phyloP scores from a whole-genome alignment of 1,284 basidiomycete species.

The Neolentinus lepideus region DNA sequence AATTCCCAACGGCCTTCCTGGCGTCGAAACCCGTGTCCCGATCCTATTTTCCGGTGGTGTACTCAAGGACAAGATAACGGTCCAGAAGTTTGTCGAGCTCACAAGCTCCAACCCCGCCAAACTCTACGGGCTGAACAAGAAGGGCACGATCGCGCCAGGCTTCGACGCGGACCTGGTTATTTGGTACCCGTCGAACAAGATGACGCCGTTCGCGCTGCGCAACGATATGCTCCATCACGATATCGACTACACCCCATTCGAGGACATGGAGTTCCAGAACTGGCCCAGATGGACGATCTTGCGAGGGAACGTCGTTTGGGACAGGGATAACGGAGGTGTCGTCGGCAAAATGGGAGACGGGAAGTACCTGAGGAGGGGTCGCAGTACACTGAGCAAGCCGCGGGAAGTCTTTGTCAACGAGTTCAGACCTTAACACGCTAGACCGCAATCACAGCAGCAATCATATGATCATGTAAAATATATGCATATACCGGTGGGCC shows the following conservation, averaged over 20 bases:
- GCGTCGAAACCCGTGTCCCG: constrained; percentile 15
- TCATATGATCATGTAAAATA: too few relatives aligned
- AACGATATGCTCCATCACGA: constrained; percentile 9
- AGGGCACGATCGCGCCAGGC: constrained; percentile 14
- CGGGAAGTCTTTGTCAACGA: background rate
- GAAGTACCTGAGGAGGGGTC: background rate
- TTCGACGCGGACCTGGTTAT: constrained; percentile 7
- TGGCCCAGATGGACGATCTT: constrained; percentile 17
- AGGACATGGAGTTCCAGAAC: constrained; percentile 14
- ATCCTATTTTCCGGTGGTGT: constrained; percentile 15
- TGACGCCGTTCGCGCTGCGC: background rate
- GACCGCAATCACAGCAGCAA: background rate
- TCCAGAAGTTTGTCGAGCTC: constrained; percentile 16
- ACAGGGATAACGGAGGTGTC: background rate
- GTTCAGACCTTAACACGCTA: background rate
- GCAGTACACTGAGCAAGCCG: background rate
- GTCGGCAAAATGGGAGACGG: background rate
- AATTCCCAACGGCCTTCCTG: constrained; percentile 14
- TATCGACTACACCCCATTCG: constrained; percentile 14
- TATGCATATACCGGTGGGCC: too few relatives aligned
- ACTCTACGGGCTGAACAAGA: constrained; percentile 15
- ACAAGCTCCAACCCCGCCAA: constrained; percentile 15
- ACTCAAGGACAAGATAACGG: constrained; percentile 14
- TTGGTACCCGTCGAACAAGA: constrained; percentile 9
- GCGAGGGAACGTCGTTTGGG: constrained; percentile 14